Conservation (phyloP, 2,329 filamentous ascomycete species). For the Lecanicillium sp. region DNA sequence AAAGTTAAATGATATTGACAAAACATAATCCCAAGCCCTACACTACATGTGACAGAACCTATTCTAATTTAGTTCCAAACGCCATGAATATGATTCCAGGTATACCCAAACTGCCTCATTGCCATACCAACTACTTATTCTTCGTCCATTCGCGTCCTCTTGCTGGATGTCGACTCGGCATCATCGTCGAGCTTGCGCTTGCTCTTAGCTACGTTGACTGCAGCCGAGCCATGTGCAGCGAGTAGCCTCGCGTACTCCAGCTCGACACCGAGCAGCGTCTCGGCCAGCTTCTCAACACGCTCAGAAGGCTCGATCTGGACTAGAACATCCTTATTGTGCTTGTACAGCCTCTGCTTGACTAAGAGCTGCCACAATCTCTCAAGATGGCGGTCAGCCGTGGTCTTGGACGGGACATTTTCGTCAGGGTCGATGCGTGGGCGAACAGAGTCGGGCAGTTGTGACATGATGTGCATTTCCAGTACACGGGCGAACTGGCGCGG, state of each 20-base stretch:
- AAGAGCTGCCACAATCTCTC: slow-evolving; percentile 68
- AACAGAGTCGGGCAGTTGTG: slow-evolving; percentile 49
- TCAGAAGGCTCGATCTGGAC: slow-evolving; percentile 63
- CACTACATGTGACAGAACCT: slow-evolving; percentile 12
- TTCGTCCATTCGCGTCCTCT: slow-evolving; percentile 40
- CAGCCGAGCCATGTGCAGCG: slow-evolving; percentile 35
- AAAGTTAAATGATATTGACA: background rate
- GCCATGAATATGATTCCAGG: slow-evolving; percentile 7
- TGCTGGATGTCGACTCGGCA: slow-evolving; percentile 27
- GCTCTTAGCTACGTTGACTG: slow-evolving; percentile 27
- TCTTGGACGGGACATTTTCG: slow-evolving; percentile 37
- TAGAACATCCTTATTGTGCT: slow-evolving; percentile 66
- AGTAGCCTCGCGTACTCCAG: slow-evolving; percentile 67
- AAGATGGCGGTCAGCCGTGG: slow-evolving; percentile 52
- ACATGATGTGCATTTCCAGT: slow-evolving; percentile 69
- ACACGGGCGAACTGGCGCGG: slow-evolving; percentile 70
- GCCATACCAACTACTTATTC: slow-evolving; percentile 17
- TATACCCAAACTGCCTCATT: slow-evolving; percentile 1
- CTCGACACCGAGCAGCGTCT: slow-evolving; percentile 61
- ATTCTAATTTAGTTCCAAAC: slow-evolving; percentile 8
- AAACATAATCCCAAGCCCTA: slow-evolving; percentile 11
- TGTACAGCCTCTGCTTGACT: slow-evolving; percentile 71
- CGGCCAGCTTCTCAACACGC: slow-evolving; percentile 65
- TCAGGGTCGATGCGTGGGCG: slow-evolving; percentile 44
- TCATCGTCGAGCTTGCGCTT: slow-evolving; percentile 43